Evolutionary conservation across 805 yeast species (phyloP), one percentile per base, ranked within the genome.

Genomic region (Crinitomyces ghanaensis): DNA sequence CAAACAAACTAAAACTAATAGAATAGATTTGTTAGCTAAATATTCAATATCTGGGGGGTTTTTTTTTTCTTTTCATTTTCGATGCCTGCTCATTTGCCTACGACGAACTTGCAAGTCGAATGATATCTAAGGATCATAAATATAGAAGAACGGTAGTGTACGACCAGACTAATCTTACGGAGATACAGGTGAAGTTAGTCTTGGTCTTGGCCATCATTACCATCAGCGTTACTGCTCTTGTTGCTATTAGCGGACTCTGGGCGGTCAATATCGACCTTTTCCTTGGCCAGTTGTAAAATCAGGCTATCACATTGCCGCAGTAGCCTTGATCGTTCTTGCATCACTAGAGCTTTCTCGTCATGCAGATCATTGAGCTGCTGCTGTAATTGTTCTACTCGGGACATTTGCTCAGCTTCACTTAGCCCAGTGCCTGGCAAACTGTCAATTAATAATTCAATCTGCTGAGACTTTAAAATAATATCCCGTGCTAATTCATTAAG

Each of bases 341-440:
- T 66, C 6, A 77, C 76, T 19, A 58, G 59, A 9, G 67, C 57
- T 40, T 82, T 71, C 35, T 70, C 67, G 15, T 55, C 50, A 45
- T 85, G 91, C 2, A 75, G 72, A 8, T 62, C 59, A 8, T 66
- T 63, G 35, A 86, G 57, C 43, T 81, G 82, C 28, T 53, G 51
- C 31, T 81, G 78, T 30, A 91, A 59, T 9, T 61, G 63, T 32
- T 67, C 69, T 12, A 88, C 80, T 38, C 68, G 66, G 18, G 60
- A 57, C 51, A 85, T 53, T 55, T 86, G 97, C 35, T 72, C 77
- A 28, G 66, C 70, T 16, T 81, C 79, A 2, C 86, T 72, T 1
- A 79, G 86, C 6, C 93, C 95, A 2, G 84, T 82, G 8, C 96
- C 97, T 0, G 98, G 98, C 27, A 88, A 61, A 2, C 93, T 74